Evolutionary conservation across 2,329 filamentous ascomycete species (phyloP).

Genomic region (Ophiostoma quercus): DNA sequence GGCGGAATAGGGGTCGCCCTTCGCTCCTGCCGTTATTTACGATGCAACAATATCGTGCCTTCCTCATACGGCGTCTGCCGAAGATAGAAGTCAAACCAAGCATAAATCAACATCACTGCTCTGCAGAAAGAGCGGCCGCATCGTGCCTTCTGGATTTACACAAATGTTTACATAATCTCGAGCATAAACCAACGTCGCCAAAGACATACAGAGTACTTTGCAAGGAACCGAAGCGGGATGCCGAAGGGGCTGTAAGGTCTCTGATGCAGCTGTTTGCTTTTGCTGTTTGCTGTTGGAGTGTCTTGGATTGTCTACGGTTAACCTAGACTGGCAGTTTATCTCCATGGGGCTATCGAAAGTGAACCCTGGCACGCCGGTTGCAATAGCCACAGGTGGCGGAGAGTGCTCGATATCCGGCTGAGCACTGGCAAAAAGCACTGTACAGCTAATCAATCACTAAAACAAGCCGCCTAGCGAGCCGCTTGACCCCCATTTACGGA

Average conservation of each 20-base stretch:
- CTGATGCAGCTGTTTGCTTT: too few species aligned
- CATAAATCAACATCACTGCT: too few species aligned
- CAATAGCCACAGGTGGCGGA: neutral
- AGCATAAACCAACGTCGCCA: neutral
- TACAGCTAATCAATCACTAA: neutral
- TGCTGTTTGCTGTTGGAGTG: neutral
- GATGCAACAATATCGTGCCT: neutral
- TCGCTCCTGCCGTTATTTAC: neutral
- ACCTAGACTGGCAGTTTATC: neutral
- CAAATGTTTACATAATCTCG: neutral
- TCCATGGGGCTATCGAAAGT: conserved; percentile 4
- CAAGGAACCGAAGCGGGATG: neutral
- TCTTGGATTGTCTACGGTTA: neutral
- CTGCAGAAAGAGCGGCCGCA: neutral
- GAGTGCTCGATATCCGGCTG: neutral
- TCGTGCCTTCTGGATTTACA: neutral
- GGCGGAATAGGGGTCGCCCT: neutral
- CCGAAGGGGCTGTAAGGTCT: neutral
- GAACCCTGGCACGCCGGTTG: neutral
- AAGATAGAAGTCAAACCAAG: neutral
- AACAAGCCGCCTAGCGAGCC: neutral
- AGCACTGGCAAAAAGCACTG: neutral
- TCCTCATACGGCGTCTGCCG: neutral
- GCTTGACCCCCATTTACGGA: neutral
- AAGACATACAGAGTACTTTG: too few species aligned